Conservation (phyloP, 768 basidiomycete species). For the Mycena metata region DNA sequence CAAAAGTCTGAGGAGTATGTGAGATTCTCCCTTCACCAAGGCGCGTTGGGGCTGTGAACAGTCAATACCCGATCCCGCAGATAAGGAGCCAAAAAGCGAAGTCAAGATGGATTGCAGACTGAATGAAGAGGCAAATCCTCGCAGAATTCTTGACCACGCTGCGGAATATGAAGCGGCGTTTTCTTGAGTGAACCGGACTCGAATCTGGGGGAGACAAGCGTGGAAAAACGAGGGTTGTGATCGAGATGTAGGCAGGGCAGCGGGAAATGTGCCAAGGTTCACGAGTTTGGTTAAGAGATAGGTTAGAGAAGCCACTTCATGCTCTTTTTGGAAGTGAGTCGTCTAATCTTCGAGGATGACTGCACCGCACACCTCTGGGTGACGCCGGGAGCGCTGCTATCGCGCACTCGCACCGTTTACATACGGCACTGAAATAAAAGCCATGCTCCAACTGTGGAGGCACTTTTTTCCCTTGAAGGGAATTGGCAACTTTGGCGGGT, state of each 20-base stretch:
- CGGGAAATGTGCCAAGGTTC: slow-evolving; percentile 75
- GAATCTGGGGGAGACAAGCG: slow-evolving; percentile 63
- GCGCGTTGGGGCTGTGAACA: slow-evolving; percentile 51
- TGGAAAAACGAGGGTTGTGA: slow-evolving; percentile 82
- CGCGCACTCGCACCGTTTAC: slow-evolving; percentile 65
- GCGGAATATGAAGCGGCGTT: slow-evolving; percentile 55
- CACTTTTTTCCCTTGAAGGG: slow-evolving; percentile 58
- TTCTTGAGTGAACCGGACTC: slow-evolving; percentile 49
- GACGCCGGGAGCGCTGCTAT: slow-evolving; percentile 59
- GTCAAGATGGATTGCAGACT: slow-evolving; percentile 69
- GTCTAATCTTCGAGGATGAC: slow-evolving; percentile 12
- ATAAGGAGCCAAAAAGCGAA: slow-evolving; percentile 69
- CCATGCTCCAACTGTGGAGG: slow-evolving; percentile 69
- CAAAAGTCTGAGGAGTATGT: slow-evolving; percentile 64
- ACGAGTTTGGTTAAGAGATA: slow-evolving; percentile 77
- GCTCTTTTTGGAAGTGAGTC: slow-evolving; percentile 46
- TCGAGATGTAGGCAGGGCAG: slow-evolving; percentile 60
- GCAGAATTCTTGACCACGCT: slow-evolving; percentile 64
- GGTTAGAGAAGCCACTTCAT: slow-evolving; percentile 55
- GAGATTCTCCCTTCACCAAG: slow-evolving; percentile 66
- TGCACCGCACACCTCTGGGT: slow-evolving; percentile 56
- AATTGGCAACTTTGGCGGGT: slow-evolving; percentile 86
- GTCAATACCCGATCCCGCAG: slow-evolving; percentile 49
- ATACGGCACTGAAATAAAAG: slow-evolving; percentile 67
- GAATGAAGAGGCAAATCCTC: slow-evolving; percentile 62